These are phyloP conservation scores for Aspergillus pseudotamarii DNA, from an alignment of 2,329 filamentous ascomycete species.

Conservation along the genomic window DNA sequence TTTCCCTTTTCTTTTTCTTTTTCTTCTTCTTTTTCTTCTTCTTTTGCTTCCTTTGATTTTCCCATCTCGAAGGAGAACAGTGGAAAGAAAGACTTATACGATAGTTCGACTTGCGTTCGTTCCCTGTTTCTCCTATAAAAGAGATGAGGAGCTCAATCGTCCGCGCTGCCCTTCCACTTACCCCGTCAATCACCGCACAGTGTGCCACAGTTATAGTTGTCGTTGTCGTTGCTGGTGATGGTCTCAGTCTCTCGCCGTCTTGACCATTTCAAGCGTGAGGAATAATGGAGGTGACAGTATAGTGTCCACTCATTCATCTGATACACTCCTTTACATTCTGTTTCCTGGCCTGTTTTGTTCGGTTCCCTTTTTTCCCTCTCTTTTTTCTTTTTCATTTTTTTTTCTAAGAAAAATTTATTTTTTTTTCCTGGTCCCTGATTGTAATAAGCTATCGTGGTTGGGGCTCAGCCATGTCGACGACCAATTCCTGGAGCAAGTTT, in stretches of 20 bases:
- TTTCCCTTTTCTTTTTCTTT: background rate
- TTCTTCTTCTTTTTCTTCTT: background rate
- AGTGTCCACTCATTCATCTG: background rate
- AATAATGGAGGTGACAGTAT: constrained; percentile 3
- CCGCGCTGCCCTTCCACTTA: background rate
- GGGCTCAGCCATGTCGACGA: constrained; percentile 29
- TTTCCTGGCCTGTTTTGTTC: constrained; percentile 1
- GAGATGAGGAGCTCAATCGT: constrained; percentile 5
- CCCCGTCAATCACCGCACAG: background rate
- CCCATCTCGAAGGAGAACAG: background rate
- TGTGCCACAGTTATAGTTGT: background rate
- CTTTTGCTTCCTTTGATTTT: background rate
- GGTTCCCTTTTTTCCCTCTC: background rate
- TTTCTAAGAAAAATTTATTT: background rate
- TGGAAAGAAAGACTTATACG: background rate
- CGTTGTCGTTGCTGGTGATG: background rate
- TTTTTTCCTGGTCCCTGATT: constrained; percentile 1
- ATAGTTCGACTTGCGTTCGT: constrained; percentile 2
- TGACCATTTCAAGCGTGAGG: background rate
- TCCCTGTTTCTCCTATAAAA: constrained; percentile 7
- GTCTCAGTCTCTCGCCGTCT: background rate
- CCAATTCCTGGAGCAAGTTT: constrained; percentile 38
- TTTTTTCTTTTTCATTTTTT: background rate
- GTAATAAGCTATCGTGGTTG: background rate
- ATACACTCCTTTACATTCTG: background rate